Base-by-base conservation (phyloP, 2,329 filamentous ascomycete genomes). In the Colletotrichum karsti region DNA sequence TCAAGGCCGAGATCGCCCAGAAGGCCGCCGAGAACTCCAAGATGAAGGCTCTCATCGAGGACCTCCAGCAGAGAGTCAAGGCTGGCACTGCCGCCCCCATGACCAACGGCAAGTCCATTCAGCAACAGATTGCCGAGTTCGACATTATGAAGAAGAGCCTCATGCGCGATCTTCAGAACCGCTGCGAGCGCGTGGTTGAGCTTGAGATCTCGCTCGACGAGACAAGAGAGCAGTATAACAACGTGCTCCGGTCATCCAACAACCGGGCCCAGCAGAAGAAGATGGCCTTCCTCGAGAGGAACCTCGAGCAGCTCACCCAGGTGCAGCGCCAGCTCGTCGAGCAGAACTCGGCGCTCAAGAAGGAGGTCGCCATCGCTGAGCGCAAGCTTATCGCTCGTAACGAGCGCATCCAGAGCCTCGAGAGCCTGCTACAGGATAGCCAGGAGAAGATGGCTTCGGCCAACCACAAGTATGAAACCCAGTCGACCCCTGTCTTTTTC, bases 141-240 rank as follows among this genome's bases (percentile, higher is more conserved):
- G 96, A 99, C 80, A 93, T 94, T 67, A 99, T 99, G 95, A 99
- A 99, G 90, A 99, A 99, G 89, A 97, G 93, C 72, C 86, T 99
- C 73, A 99, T 99, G 96, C 93, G 96, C 65, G 96, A 99, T 81
- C 85, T 99, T 72, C 96, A 99, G 82, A 98, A 99, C 85, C 92
- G 96, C 69, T 99, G 96, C 81, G 96, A 99, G 84, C 92, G 96
- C 72, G 95, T 99, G 35, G 96, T 99, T 18, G 96, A 99, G 85
- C 90, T 99, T 28, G 96, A 99, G 81, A 99, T 99, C 76, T 97
- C 93, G 37, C 88, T 99, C 56, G 96, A 99, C 77, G 95, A 98
- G 85, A 98, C 96, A 1, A 90, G 96, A 63, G 96, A 99, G 84
- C 96, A 99, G 83, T 99, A 99, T 84, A 98, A 99, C 86, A 98